Evolutionary conservation across 1,284 basidiomycete genomes (phyloP), one percentile per base, ranked within the genome.

Genomic region (Agaricales sp.): DNA sequence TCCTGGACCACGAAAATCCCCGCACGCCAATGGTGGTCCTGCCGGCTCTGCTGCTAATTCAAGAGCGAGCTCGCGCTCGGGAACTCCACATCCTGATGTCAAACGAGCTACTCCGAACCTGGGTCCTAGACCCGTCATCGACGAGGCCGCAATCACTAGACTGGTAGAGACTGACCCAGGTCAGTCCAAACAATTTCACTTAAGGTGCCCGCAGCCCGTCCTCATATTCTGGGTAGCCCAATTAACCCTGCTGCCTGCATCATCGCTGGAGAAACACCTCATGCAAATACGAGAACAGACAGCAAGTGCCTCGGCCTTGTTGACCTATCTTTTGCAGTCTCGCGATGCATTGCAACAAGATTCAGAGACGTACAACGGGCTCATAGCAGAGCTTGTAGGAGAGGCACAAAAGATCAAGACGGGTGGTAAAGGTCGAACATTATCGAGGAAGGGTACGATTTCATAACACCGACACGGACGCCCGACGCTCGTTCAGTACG

Each of bases 291-390:
- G 77, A 47, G 55, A 66, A 26, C 80, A 88, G 50, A 92, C 87
- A 1, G 78, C 81, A 1, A 76, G 78, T 38, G 80, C 87, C 0
- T 90, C 87, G 1, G 68, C 77, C 1, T 67, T 89, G 13, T 67
- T 95, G 48, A 88, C 88, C 8, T 78, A 91, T 67, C 68, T 91
- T 19, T 68, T 93, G 50, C 91, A 95, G 65, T 76, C 78, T 47
- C 80, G 85, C 55, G 92, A 94, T 56, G 81, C 87, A 19, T 67
- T 92, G 55, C 82, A 87, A 57, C 89, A 94, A 63, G 91, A 94
- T 60, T 87, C 85, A 37, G 88, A 90, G 61, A 88, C 80, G 37
- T 90, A 90, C 60, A 89, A 90, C 62, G 79, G 77, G 23, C 67
- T 89, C 35, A 90, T 90, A 52, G 87, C 80, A 45, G 87, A 87